These are phyloP conservation scores for Fusarium sp. DNA, from an alignment of 2,329 filamentous ascomycete species.

Conservation along the genomic window DNA sequence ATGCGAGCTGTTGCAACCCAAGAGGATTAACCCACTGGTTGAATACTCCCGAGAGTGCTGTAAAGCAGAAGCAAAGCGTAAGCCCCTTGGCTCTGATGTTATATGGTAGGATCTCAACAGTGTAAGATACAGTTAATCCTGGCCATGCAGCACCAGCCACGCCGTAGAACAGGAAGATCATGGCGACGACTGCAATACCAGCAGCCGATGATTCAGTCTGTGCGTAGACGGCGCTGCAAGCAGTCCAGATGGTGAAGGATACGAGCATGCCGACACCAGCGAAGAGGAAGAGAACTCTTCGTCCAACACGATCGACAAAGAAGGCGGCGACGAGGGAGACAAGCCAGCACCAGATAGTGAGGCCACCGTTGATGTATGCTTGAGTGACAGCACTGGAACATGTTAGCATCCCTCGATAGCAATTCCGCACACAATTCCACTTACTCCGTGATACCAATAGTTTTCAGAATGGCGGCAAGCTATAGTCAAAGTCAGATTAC, in stretches of 20 bases:
- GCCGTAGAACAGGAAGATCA: conserved; percentile 47
- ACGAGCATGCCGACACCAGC: conserved; percentile 44
- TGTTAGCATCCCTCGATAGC: background rate
- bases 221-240: conserved; percentile 43
- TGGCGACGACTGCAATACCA: conserved; percentile 43
- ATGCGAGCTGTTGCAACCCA: conserved; percentile 38
- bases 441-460: conserved; percentile 43
- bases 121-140: conserved; percentile 43
- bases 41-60: conserved; percentile 41
- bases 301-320: conserved; percentile 44
- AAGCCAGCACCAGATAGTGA: conserved; percentile 46
- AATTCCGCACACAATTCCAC: too few species aligned
- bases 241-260: conserved; percentile 43
- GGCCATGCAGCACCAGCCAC: conserved; percentile 44
- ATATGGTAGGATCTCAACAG: conserved; percentile 42
- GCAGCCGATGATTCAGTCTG: conserved; percentile 36
- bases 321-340: conserved; percentile 43
- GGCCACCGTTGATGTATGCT: conserved; percentile 44
- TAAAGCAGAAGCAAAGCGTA: conserved; percentile 44
- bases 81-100: conserved; percentile 46
- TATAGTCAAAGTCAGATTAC: too few species aligned
- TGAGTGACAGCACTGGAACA: conserved; percentile 30
- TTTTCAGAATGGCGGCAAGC: conserved; percentile 40
- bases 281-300: conserved; percentile 42
- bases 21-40: conserved; percentile 46